Percentiles rank a stretch among this genome's conserved stretches.
phyloP scores from a whole-genome alignment of 2,329 filamentous ascomycete genomes.

The Helotiales sp. region DNA sequence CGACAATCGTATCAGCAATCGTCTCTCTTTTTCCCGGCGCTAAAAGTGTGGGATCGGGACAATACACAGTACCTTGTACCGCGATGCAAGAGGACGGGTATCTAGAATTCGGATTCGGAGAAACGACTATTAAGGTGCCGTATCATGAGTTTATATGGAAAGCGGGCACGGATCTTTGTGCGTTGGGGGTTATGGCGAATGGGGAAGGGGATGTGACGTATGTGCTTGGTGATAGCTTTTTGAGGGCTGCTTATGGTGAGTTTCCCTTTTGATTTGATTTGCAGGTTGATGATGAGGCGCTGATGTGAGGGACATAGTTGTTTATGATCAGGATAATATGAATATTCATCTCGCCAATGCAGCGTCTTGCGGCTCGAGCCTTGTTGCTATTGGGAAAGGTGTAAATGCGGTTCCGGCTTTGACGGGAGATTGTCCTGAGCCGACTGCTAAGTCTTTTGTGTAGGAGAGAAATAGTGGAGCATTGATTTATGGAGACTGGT shows the following conservation, averaged over 20 bases:
- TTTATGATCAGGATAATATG: conserved; percentile 12
- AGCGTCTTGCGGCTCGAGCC: conserved; percentile 7
- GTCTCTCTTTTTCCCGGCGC: conserved; percentile 18
- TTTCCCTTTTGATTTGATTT: background rate
- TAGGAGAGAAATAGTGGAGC: too few species aligned
- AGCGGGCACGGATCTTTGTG: conserved; percentile 3
- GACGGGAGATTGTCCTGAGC: background rate
- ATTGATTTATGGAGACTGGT: too few species aligned
- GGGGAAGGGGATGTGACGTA: conserved; percentile 1
- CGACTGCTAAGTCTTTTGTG: background rate
- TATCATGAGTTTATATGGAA: conserved; percentile 22
- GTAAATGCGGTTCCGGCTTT: background rate
- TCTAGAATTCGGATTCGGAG: conserved; percentile 20
- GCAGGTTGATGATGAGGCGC: background rate
- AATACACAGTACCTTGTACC: conserved; percentile 18
- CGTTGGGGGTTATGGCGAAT: conserved; percentile 3
- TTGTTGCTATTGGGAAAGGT: conserved; percentile 6
- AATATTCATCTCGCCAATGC: conserved; percentile 8
- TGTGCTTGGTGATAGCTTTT: conserved; percentile 15
- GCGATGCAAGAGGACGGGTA: conserved; percentile 4
- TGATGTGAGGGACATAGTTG: conserved; percentile 1
- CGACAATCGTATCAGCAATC: conserved; percentile 9
- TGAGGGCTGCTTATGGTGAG: conserved; percentile 15
- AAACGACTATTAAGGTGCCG: conserved; percentile 17
- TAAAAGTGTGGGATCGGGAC: conserved; percentile 4